These are phyloP conservation scores for Phytophthora agathidicida DNA, from an alignment of 352 stramenopile species.

Conservation along the genomic window DNA sequence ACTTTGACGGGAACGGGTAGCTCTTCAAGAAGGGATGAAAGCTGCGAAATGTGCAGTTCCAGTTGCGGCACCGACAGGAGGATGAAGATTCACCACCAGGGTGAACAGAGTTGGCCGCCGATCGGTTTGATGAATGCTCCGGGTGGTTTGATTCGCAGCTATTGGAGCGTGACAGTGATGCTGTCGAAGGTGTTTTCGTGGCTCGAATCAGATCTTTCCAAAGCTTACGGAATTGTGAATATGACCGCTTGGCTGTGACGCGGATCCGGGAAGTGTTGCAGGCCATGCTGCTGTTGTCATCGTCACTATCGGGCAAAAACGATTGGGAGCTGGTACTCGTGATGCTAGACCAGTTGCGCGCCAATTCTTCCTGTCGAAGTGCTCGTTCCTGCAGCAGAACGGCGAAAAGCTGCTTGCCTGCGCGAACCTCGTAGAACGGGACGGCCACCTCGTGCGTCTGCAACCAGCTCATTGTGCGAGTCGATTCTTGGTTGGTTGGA, in stretches of 20 bases:
- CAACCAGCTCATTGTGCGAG: slow-evolving; percentile 59
- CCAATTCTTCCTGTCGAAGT: slow-evolving; percentile 32
- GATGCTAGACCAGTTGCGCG: slow-evolving; percentile 36
- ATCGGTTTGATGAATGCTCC: slow-evolving; percentile 1
- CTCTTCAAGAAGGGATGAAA: slow-evolving; percentile 53
- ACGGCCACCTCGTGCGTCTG: slow-evolving; percentile 55
- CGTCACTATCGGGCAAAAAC: slow-evolving; percentile 19
- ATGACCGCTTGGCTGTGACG: slow-evolving; percentile 49
- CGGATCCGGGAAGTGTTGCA: slow-evolving; percentile 12
- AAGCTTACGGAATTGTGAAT: slow-evolving; percentile 66
- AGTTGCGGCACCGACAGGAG: slow-evolving; percentile 52
- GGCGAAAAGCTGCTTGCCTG: slow-evolving; percentile 55
- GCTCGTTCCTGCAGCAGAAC: slow-evolving; percentile 45
- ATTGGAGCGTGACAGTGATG: slow-evolving; percentile 22
- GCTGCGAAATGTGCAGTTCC: slow-evolving; percentile 56
- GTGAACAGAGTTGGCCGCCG: slow-evolving; percentile 24
- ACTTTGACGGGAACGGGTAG: slow-evolving; percentile 62
- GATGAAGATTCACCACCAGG: slow-evolving; percentile 8
- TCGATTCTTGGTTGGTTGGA: slow-evolving; percentile 1
- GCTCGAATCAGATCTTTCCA: slow-evolving; percentile 55
- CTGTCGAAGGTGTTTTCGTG: slow-evolving; percentile 41
- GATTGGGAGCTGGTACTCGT: slow-evolving; percentile 33
- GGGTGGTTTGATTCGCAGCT: slow-evolving; percentile 1
- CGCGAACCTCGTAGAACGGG: slow-evolving; percentile 45
- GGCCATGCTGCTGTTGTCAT: slow-evolving; percentile 14